Conservation (phyloP, 2,329 filamentous ascomycete species). For the Mycosphaerelloides madeirae region DNA sequence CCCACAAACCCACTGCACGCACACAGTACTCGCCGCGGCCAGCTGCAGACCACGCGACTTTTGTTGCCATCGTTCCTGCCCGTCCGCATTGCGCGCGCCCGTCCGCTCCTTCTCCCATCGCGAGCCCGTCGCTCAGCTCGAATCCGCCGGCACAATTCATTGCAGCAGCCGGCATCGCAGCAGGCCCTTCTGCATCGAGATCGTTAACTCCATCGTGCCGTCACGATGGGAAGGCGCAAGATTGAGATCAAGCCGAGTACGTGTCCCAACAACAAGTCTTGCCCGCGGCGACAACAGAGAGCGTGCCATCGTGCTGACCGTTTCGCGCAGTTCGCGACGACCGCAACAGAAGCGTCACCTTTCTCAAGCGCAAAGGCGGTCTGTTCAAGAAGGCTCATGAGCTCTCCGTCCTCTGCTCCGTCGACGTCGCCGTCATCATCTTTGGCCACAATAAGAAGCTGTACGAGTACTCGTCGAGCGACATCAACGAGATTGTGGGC, state of each 20-base stretch:
- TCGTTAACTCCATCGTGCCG: background rate
- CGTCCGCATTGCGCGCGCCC: background rate
- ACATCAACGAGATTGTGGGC: constrained; percentile 85
- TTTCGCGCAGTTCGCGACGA: constrained; percentile 19
- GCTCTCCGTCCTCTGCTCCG: constrained; percentile 93
- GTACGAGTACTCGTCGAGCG: constrained; percentile 91
- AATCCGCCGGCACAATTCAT: no score
- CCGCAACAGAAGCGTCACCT: constrained; percentile 53
- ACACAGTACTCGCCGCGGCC: no score
- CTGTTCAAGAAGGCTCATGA: constrained; percentile 99
- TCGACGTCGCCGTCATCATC: constrained; percentile 97
- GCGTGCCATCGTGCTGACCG: background rate
- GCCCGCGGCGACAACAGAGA: background rate
- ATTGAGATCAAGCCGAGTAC: constrained; percentile 84
- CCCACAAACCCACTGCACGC: no score
- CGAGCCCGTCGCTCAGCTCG: no score
- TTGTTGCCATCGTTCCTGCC: no score
- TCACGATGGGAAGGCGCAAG: constrained; percentile 89
- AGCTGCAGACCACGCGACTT: no score
- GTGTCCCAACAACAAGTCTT: constrained; percentile 4
- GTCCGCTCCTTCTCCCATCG: background rate
- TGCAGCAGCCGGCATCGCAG: no score
- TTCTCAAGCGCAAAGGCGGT: constrained; percentile 96
- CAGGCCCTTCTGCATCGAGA: no score
- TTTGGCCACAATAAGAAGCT: constrained; percentile 99